Evolutionary conservation across 306 rosid genomes (phyloP).

Genomic region (Albizia julibrissin): DNA sequence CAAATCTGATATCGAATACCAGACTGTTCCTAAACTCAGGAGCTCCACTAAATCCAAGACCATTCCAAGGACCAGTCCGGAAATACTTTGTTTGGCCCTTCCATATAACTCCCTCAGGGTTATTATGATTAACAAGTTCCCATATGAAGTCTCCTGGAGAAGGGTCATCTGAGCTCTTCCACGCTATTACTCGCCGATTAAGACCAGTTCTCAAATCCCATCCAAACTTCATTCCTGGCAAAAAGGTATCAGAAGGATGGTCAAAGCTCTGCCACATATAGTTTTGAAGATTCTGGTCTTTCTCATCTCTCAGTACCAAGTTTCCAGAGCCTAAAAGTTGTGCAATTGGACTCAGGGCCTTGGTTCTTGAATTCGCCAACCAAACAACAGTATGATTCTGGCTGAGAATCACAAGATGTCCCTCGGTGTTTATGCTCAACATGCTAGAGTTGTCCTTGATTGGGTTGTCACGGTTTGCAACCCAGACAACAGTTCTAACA

Average conservation of each 20-base stretch:
- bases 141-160: constrained; percentile 37
- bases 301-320: constrained; percentile 37
- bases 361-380: constrained; percentile 22
- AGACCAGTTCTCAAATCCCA: constrained; percentile 40
- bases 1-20: neutral
- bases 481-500: constrained; percentile 47
- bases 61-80: constrained; percentile 46
- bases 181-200: constrained; percentile 30
- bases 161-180: constrained; percentile 41
- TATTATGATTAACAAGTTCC: constrained; percentile 15
- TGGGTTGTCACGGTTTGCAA: constrained; percentile 51
- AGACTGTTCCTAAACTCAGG: neutral
- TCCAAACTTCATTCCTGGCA: constrained; percentile 51
- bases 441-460: constrained; percentile 37
- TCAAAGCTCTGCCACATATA: constrained; percentile 55
- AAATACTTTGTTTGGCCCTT: constrained; percentile 3
- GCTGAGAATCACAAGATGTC: constrained; percentile 30
- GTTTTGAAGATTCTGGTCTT: constrained; percentile 17
- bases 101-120: constrained; percentile 34
- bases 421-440: constrained; percentile 29
- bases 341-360: neutral
- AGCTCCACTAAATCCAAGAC: constrained; percentile 28
- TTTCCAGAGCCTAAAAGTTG: constrained; percentile 47
- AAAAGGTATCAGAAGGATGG: constrained; percentile 46
- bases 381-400: constrained; percentile 36